A percentile compares a stretch with the other conserved stretches of the same genome.
Evolutionary conservation across 1,284 basidiomycete species (phyloP).

Genomic region (Cryptococcus depauperatus): DNA sequence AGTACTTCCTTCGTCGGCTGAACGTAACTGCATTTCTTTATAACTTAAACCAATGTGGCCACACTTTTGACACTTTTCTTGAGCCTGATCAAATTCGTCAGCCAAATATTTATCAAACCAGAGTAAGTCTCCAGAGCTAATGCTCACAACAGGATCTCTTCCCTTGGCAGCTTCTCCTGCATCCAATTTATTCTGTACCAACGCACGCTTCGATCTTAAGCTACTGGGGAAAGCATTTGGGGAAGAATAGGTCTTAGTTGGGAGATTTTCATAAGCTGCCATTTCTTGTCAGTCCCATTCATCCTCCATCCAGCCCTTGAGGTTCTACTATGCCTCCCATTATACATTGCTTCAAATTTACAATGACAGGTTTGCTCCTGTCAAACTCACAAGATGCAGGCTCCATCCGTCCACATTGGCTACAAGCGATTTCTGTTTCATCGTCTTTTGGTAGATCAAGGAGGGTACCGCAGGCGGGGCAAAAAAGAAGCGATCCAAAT

Average conservation of each 20-base stretch:
- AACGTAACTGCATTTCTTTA: slow-evolving; percentile 57
- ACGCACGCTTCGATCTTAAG: slow-evolving; percentile 74
- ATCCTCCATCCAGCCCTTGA: neutral
- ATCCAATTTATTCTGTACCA: slow-evolving; percentile 74
- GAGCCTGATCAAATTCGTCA: slow-evolving; percentile 53
- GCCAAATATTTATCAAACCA: neutral
- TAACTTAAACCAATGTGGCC: slow-evolving; percentile 57
- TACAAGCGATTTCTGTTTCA: slow-evolving; percentile 68
- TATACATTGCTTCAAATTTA: neutral
- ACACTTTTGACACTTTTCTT: slow-evolving; percentile 87
- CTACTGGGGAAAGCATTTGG: slow-evolving; percentile 90
- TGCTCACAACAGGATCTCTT: slow-evolving; percentile 3
- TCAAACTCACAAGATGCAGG: slow-evolving; percentile 68
- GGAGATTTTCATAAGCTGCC: slow-evolving; percentile 90
- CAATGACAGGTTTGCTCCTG: too few species aligned
- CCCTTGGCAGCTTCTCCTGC: slow-evolving; percentile 61
- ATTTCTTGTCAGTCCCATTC: neutral
- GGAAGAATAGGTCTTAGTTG: slow-evolving; percentile 82
- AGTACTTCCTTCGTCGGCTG: slow-evolving; percentile 84
- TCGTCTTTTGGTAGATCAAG: slow-evolving; percentile 75
- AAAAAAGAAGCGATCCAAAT: slow-evolving; percentile 84
- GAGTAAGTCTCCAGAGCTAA: neutral
- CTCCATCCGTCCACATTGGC: slow-evolving; percentile 79
- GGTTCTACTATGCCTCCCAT: neutral
- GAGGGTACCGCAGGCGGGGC: slow-evolving; percentile 82